A percentile compares a stretch with the other conserved stretches of the same genome.
phyloP scores from a whole-genome alignment of 1,284 basidiomycete genomes.

The Cutaneotrichosporon mucoides region DNA sequence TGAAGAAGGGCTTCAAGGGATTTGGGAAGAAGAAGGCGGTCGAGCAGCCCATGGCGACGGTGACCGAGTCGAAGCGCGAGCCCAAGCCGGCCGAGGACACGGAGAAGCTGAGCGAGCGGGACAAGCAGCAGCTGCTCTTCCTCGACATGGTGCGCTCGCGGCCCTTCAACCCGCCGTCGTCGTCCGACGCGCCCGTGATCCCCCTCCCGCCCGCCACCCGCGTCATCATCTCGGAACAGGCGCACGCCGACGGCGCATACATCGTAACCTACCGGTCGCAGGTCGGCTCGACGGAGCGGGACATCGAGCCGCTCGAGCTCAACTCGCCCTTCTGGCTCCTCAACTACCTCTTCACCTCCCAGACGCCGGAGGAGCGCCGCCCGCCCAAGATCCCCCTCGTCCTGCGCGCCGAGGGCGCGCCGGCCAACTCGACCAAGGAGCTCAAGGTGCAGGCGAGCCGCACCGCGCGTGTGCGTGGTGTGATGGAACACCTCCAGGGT shows the following conservation, averaged over 20 bases:
- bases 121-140: slow-evolving; percentile 50
- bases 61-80: slow-evolving; percentile 31
- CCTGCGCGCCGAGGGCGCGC: slow-evolving; percentile 62
- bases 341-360: slow-evolving; percentile 67
- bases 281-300: slow-evolving; percentile 60
- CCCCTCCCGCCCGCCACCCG: slow-evolving; percentile 62
- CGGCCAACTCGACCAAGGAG: not conserved
- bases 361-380: slow-evolving; percentile 56
- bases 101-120: slow-evolving; percentile 31
- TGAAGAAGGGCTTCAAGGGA: slow-evolving; percentile 60
- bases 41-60: slow-evolving; percentile 42
- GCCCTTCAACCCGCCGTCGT: slow-evolving; percentile 65
- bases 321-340: slow-evolving; percentile 80
- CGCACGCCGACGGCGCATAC: slow-evolving; percentile 66
- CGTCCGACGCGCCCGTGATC: slow-evolving; percentile 68
- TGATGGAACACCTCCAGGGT: slow-evolving; percentile 15
- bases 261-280: slow-evolving; percentile 71
- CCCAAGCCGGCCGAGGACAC: slow-evolving; percentile 4
- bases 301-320: slow-evolving; percentile 68
- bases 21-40: slow-evolving; percentile 60
- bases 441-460: slow-evolving; percentile 23
- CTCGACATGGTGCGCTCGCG: slow-evolving; percentile 64
- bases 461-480: slow-evolving; percentile 19
- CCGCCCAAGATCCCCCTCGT: slow-evolving; percentile 78
- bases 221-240: slow-evolving; percentile 79